Evolutionary conservation across 2,329 filamentous ascomycete genomes (phyloP), one percentile per base, ranked within the genome.

Genomic region (Pyrenophora graminea): DNA sequence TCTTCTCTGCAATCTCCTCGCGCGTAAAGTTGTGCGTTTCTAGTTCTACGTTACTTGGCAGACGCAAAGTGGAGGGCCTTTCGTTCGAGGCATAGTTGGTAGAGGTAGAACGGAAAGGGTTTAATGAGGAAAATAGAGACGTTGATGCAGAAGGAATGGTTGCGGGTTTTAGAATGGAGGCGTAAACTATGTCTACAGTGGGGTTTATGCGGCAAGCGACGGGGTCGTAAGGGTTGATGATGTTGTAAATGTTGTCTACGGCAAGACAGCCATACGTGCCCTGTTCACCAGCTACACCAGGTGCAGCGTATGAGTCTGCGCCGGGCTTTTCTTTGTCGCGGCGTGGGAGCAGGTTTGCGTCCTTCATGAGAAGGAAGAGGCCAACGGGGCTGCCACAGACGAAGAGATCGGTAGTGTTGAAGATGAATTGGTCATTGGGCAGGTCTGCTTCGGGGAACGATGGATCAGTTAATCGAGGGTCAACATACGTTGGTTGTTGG

Each of bases 211-310:
- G 82, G 71, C 97, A 97, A 1, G 92, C 90, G 49, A 99, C 95
- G 2, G 94, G 85, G 56, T 88, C 85, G 53, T 86, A 87, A 30
- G 83, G 82, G 60, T 88, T 85, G 68, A 97, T 84, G 57, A 99
- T 83, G 66, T 99, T 99, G 79, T 97, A 99, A 49, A 99, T 83
- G 70, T 97, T 99, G 75, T 97, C 91, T 1, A 97, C 88, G 0
- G 93, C 90, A 23, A 97, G 78, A 71, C 94, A 97, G 15, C 94
- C 94, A 70, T 96, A 96, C 5, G 80, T 84, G 25, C 90, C 91
- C 15, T 81, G 81, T 34, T 91, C 84, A n/a, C 89, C 89, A n/a
- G 87, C 88, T 27, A 97, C 82, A 6, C 80, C 79, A 4, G 70
- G 69, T 2, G 69, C 68, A 21, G 74, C 71, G 42, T 74, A 72